A percentile compares a stretch with the other conserved stretches of the same genome.
Conservation (phyloP, 768 basidiomycete species). For the Suillus clintonianus region DNA sequence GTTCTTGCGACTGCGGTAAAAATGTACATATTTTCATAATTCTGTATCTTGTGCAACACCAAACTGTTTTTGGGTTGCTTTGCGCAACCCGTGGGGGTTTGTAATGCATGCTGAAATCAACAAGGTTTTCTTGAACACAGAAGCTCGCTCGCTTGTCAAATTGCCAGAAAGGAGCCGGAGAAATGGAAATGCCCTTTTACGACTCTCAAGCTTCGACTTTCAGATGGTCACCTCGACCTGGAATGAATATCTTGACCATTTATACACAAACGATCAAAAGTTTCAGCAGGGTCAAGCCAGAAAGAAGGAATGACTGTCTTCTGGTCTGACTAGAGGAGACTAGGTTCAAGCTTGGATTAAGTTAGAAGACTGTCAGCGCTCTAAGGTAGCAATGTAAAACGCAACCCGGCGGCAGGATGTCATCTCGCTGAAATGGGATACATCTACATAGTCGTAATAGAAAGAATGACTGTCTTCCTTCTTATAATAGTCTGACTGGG, state of each 20-base stretch:
- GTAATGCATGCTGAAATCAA: neutral
- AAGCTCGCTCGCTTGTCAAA: neutral
- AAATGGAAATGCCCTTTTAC: neutral
- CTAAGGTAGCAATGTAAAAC: neutral
- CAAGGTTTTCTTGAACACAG: neutral
- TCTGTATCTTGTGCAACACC: constrained; percentile 1
- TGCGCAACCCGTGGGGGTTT: neutral
- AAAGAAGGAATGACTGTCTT: no score
- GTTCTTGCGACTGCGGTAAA: constrained; percentile 4
- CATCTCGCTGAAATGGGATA: neutral
- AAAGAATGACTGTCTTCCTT: no score
- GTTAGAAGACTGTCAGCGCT: neutral
- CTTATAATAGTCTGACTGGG: no score
- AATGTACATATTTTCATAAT: constrained; percentile 12
- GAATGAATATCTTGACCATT: neutral
- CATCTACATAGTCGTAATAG: no score
- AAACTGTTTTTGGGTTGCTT: neutral
- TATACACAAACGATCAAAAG: no score
- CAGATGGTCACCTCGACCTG: neutral
- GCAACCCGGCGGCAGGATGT: neutral
- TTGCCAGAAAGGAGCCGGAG: neutral
- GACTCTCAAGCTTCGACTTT: neutral
- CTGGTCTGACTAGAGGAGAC: no score
- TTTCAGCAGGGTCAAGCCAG: no score
- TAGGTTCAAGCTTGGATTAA: neutral